A percentile compares a stretch with the other conserved stretches of the same genome.
These are phyloP conservation scores for Isatis lusitanica DNA, from an alignment of 441 rosid genomes.

Conservation along the genomic window DNA sequence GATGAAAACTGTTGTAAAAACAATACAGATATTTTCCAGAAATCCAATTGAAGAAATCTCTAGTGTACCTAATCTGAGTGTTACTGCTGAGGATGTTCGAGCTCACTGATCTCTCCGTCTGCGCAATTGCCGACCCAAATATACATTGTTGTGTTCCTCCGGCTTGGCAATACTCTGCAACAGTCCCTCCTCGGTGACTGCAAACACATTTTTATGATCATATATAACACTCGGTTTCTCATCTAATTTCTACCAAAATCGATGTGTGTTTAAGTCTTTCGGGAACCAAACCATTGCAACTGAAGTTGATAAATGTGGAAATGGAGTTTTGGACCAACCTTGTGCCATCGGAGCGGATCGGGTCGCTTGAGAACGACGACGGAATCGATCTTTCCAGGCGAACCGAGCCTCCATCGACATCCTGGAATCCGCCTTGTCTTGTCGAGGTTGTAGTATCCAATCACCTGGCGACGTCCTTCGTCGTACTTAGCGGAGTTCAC, in stretches of 20 bases:
- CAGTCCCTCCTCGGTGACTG: conserved; percentile 91
- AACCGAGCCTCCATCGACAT: conserved; percentile 72
- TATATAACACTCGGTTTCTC: not conserved
- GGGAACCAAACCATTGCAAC: not conserved
- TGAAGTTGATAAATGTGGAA: not conserved
- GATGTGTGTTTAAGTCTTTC: too few relatives aligned
- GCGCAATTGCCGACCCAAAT: conserved; percentile 70
- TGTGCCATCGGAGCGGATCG: conserved; percentile 66
- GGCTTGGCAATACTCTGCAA: conserved; percentile 68
- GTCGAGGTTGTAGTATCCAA: conserved; percentile 52
- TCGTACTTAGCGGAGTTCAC: conserved; percentile 55
- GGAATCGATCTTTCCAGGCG: conserved; percentile 56
- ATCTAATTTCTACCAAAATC: conserved; percentile 41
- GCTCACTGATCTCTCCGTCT: conserved; percentile 64
- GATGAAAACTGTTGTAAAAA: conserved; percentile 3
- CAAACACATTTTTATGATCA: conserved; percentile 18
- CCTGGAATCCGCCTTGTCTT: conserved; percentile 41
- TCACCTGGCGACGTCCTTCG: conserved; percentile 48
- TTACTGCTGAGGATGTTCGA: conserved; percentile 38
- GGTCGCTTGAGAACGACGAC: conserved; percentile 66
- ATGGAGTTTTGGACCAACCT: conserved; percentile 42
- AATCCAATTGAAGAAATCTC: not conserved
- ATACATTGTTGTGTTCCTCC: conserved; percentile 53
- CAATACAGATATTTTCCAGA: not conserved
- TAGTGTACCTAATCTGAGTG: not conserved